These are phyloP conservation scores for Pythium sp. DNA, from an alignment of 352 stramenopile genomes.

Conservation along the genomic window DNA sequence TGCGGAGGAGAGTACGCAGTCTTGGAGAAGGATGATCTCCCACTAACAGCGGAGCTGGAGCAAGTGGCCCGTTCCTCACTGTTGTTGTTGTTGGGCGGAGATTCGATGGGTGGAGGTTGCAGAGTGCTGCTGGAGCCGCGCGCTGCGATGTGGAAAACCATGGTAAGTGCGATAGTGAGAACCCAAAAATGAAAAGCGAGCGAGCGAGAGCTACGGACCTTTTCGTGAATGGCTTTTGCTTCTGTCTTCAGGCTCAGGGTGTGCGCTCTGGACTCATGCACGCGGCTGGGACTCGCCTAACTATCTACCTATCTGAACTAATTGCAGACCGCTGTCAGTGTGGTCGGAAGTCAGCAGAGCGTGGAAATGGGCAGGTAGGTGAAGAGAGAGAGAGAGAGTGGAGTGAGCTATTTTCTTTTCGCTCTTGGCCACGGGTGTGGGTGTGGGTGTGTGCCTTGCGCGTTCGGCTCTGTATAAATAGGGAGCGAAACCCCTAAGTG, in stretches of 20 bases:
- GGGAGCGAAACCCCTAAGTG: conserved; percentile 6
- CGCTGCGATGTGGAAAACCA: conserved; percentile 11
- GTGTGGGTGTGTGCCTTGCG: too few species aligned
- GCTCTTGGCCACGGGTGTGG: background rate
- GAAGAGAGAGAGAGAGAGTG: background rate
- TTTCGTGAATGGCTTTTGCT: background rate
- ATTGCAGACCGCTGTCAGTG: background rate
- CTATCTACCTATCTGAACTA: background rate
- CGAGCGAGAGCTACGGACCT: conserved; percentile 2
- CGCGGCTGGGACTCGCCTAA: background rate
- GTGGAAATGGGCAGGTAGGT: background rate
- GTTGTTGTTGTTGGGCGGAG: conserved; percentile 8
- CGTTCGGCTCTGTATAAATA: conserved; percentile 5
- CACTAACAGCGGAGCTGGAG: background rate
- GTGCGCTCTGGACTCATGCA: background rate
- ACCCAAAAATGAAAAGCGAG: background rate
- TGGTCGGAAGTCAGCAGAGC: background rate
- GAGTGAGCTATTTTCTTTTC: conserved; percentile 2
- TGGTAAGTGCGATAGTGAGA: conserved; percentile 5
- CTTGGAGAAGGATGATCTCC: background rate
- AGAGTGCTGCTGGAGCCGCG: conserved; percentile 8
- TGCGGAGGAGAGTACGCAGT: conserved; percentile 11
- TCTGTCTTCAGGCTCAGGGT: background rate
- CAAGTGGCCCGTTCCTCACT: background rate
- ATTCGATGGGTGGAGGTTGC: conserved; percentile 1